Base-by-base conservation (phyloP, 2,329 filamentous ascomycete genomes). In the Aaosphaeria pasadenensis region DNA sequence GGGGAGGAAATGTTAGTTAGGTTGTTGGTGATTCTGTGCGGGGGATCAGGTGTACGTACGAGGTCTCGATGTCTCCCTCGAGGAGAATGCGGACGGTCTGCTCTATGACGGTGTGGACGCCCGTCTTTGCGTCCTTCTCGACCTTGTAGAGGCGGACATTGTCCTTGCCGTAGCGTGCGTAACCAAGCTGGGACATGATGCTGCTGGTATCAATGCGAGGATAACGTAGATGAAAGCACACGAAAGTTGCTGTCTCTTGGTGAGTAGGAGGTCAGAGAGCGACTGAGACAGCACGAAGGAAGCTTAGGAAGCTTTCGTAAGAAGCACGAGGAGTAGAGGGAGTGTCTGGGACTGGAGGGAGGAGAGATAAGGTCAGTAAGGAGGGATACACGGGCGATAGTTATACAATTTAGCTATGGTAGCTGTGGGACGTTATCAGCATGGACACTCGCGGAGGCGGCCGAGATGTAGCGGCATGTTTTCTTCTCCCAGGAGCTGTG, bases 121-220 rank as follows among this genome's bases (percentile, higher is more conserved):
- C 87, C 13, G 88, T 87, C 63, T 84, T 77, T 67, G 84, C 77
- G 71, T 97, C 85, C 62, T 84, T 85, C 66, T 95, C 81, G 64
- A 96, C 91, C 75, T 99, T 99, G 84, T 88, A 95, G 63, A 99
- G 84, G 66, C 94, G 91, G 80, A 99, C 87, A 77, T 99, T 97
- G 83, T 97, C 94, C 84, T 99, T 92, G 76, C 88, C 88, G 71
- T 91, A 92, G 68, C 86, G 84, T 62, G 88, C 88, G 63, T 75
- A 74, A 58, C 66, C 72, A 55, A 79, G 74, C 50, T 74, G 64
- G 57, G 75, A 67, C 74, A 77, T 77, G 50, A 51, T 66, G 59
- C 30, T 13, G n/a, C 11, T 35, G n/a, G 30, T 43, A n/a, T 36
- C n/a, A 36, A 9, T 36, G 9, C 7, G n/a, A n/a, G n/a, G 33